Percentiles rank a stretch among this genome's conserved stretches.
Conservation (phyloP, 2,329 filamentous ascomycete species). For the Aspergillus fructus region DNA sequence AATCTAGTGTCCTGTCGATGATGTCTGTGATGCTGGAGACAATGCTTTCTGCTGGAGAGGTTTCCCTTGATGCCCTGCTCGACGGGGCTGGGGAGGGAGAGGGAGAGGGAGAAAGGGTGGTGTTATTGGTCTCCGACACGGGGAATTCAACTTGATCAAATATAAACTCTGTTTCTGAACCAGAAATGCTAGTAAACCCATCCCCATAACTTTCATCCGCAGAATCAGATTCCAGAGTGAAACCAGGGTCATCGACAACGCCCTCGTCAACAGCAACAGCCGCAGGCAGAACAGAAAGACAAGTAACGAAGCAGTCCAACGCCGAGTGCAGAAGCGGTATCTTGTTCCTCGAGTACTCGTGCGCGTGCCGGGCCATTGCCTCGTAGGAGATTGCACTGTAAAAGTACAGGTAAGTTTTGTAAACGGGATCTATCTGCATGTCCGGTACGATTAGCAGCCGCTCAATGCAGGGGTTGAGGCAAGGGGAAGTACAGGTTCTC, state of each 20-base stretch:
- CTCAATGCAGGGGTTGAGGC: background rate
- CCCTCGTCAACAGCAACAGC: background rate
- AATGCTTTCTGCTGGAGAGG: conserved; percentile 18
- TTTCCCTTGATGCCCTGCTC: background rate
- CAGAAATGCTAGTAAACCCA: background rate
- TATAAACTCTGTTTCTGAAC: too few species aligned
- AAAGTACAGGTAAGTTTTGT: conserved; percentile 45
- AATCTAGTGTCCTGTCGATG: conserved; percentile 26
- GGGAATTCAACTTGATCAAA: conserved; percentile 2
- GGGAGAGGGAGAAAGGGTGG: background rate
- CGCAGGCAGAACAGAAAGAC: conserved; percentile 30
- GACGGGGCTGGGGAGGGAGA: background rate
- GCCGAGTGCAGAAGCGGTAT: conserved; percentile 42
- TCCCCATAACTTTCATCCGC: background rate
- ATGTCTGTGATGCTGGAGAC: conserved; percentile 26
- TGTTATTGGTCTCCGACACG: conserved; percentile 11
- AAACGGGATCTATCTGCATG: conserved; percentile 32
- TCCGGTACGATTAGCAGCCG: background rate
- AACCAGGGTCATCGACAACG: background rate
- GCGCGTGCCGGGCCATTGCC: conserved; percentile 46
- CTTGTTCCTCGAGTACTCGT: conserved; percentile 48
- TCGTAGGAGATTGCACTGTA: conserved; percentile 50
- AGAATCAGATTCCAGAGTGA: background rate
- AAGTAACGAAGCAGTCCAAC: conserved; percentile 38
- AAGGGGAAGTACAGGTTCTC: conserved; percentile 23